Conservation (phyloP, 257 asterid genomes). For the Solanum piurae region DNA sequence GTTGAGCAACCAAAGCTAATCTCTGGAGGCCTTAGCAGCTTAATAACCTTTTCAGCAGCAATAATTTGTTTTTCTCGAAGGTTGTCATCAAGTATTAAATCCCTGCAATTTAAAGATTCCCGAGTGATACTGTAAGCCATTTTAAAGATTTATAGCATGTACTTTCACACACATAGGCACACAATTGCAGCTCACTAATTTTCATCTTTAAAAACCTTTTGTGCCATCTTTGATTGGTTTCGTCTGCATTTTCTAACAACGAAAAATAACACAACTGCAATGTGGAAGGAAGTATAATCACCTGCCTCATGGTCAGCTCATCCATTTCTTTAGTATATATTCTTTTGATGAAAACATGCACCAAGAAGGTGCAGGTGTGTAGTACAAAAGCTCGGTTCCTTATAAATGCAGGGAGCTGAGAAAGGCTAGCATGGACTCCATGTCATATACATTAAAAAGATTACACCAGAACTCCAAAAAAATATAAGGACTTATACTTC, state of each 20-base stretch:
- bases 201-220: neutral
- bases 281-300: neutral
- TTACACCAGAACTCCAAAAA: neutral
- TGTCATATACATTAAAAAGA: neutral
- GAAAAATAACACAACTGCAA: neutral
- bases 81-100: conserved; percentile 33
- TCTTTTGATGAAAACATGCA: neutral
- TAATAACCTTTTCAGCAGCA: conserved; percentile 48
- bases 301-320: neutral
- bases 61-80: conserved; percentile 51
- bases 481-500: neutral
- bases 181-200: neutral
- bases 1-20: conserved; percentile 5
- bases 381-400: neutral
- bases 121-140: neutral
- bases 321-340: neutral
- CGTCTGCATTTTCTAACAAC: neutral
- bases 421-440: neutral
- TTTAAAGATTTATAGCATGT: neutral
- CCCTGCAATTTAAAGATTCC: conserved; percentile 29
- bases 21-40: conserved; percentile 34
- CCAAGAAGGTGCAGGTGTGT: neutral
- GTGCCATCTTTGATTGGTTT: neutral
- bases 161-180: neutral
- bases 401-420: neutral